A percentile compares a stretch with the other conserved stretches of the same genome.
These are phyloP conservation scores for Alternaria metachromatica DNA, from an alignment of 2,329 filamentous ascomycete genomes.

Conservation along the genomic window DNA sequence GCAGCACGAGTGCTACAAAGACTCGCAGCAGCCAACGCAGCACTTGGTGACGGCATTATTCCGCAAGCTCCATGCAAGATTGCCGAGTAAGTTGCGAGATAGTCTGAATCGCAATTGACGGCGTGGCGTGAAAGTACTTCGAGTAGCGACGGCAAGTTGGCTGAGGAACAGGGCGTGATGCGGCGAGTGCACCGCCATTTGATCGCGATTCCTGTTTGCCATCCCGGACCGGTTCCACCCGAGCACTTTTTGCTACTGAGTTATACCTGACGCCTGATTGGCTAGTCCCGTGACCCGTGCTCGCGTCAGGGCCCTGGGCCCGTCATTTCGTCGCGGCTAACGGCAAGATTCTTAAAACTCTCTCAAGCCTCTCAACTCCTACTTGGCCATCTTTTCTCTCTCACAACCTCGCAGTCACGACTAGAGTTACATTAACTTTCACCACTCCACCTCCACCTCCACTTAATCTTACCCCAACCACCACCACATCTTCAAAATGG, in stretches of 20 bases:
- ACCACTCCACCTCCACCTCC: neutral
- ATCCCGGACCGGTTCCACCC: constrained; percentile 28
- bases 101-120: neutral
- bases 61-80: constrained; percentile 1
- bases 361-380: constrained; percentile 31
- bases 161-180: neutral
- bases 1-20: neutral
- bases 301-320: constrained; percentile 8
- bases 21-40: neutral
- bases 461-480: constrained; percentile 4
- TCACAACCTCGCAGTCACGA: constrained; percentile 22
- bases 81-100: neutral
- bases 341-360: constrained; percentile 14
- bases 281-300: constrained; percentile 12
- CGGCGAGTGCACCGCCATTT: constrained; percentile 2
- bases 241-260: constrained; percentile 18
- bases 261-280: constrained; percentile 21
- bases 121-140: neutral
- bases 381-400: constrained; percentile 30
- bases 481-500: constrained; percentile 43
- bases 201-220: constrained; percentile 6
- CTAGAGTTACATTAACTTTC: neutral
- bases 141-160: neutral
- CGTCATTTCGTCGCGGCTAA: constrained; percentile 23
- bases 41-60: constrained; percentile 7